Evolutionary conservation across 2,329 filamentous ascomycete species (phyloP), one percentile per base, ranked within the genome.

Genomic region (Sporothrix pallida): DNA sequence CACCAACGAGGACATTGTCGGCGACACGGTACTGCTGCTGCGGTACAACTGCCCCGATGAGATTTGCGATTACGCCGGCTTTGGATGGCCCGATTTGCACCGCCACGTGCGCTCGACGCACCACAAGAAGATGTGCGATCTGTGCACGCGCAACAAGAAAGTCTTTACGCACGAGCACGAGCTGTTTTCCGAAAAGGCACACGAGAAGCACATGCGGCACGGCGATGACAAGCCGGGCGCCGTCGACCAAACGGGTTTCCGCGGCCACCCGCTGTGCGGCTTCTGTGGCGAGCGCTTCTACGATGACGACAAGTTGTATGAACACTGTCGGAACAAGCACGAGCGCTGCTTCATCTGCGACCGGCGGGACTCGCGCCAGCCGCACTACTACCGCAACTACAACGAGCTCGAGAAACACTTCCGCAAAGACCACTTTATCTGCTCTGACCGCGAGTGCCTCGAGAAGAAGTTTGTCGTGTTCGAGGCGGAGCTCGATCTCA

Each of bases 381-480:
- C 95, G 8, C 93, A 97, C 79, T 99, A 99, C 81, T 99, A 93
- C 80, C 86, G 92, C 74, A 90, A 99, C 83, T 98, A 98, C 82
- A 88, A 95, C 77, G 89, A 92, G 0, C 85, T 99, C 2, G 94
- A 97, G 80, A 85, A 90, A 52, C 96, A 99, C 82, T 98, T 98
- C 80, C 88, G 89, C 76, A 91, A 91, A 77, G 94, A 96, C 73
- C 96, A 99, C 81, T 97, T 91, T 79, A 84, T 95, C 0, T 99
- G 96, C 80, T 82, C 89, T 7, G 94, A 99, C 78, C 87, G 88
- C 72, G 95, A 97, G 79, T 99, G 96, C 79, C 81, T 96, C 79
- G 96, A 98, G 78, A 97, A 97, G 88, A 98, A 98, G 81, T 98
- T 98, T 80, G 92, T 98, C 44, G 96, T 98, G 0, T 99, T 99